Percentiles rank a stretch among this genome's conserved stretches.
Conservation (phyloP, 2,329 filamentous ascomycete species). For the Arthrobotrys entomopaga region DNA sequence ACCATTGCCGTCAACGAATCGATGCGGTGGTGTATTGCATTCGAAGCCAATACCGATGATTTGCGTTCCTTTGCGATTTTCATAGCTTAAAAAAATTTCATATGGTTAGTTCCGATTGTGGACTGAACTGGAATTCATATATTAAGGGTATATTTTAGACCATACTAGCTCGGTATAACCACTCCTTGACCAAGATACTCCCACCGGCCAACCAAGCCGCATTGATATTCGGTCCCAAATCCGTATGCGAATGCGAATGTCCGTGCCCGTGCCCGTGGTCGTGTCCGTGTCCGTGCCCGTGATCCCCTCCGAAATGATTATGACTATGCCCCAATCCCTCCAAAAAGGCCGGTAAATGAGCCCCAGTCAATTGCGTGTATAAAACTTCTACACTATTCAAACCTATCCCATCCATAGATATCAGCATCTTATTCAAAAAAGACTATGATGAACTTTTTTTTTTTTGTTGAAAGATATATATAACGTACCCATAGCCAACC, state of each 20-base stretch:
- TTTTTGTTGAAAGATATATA: no score
- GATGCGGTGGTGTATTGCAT: conserved; percentile 94
- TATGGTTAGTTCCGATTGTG: conserved; percentile 1
- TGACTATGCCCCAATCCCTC: conserved; percentile 60
- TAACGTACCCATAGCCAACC: conserved; percentile 77
- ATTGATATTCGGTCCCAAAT: conserved; percentile 82
- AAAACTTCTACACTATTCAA: conserved; percentile 62
- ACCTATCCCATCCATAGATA: conserved; percentile 9
- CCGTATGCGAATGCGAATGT: conserved; percentile 74
- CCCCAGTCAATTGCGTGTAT: conserved; percentile 77
- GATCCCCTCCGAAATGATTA: conserved; percentile 63
- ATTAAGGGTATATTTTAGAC: conserved; percentile 62
- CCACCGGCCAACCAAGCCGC: conserved; percentile 93
- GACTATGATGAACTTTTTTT: not conserved
- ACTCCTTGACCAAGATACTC: conserved; percentile 93
- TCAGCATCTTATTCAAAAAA: not conserved
- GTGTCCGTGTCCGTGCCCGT: conserved; percentile 71
- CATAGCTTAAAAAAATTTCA: conserved; percentile 67
- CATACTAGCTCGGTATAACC: conserved; percentile 95
- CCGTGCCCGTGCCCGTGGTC: conserved; percentile 67
- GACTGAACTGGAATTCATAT: not conserved
- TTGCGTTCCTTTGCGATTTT: conserved; percentile 94
- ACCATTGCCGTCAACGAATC: conserved; percentile 96
- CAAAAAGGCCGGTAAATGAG: conserved; percentile 69
- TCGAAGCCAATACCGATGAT: conserved; percentile 93